Evolutionary conservation across 2,329 filamentous ascomycete species (phyloP).

Genomic region (Colletotrichum costaricense): DNA sequence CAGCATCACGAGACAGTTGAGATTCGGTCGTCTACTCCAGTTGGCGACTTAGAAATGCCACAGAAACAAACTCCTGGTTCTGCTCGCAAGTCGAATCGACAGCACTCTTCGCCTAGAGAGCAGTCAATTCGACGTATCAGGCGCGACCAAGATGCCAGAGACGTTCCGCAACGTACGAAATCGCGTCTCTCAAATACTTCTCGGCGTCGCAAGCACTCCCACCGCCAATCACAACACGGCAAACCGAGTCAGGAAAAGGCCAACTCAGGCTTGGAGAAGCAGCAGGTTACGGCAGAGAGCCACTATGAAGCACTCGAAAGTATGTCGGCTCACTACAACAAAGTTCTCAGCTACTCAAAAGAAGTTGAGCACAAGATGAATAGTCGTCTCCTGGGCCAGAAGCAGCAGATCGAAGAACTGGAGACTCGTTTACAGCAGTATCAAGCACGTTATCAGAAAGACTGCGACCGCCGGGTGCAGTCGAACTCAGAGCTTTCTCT

Average conservation of each 20-base stretch:
- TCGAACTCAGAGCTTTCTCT: neutral
- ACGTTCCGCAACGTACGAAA: neutral
- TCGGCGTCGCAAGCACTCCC: neutral
- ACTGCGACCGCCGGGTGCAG: neutral
- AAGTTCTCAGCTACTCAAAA: constrained; percentile 8
- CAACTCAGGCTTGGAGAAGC: neutral
- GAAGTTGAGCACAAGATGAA: neutral
- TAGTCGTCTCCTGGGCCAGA: neutral
- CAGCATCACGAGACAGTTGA: neutral
- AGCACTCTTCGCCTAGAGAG: neutral
- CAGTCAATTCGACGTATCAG: neutral
- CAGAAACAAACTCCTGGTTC: neutral
- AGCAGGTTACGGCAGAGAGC: neutral
- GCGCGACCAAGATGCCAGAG: neutral
- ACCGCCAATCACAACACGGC: neutral
- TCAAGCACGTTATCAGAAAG: neutral
- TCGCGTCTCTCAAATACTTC: constrained; percentile 13
- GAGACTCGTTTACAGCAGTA: neutral
- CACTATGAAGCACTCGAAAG: constrained; percentile 8
- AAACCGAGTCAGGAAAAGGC: neutral
- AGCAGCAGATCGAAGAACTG: neutral
- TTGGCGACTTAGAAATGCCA: constrained; percentile 22
- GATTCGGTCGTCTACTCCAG: neutral
- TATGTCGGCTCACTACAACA: constrained; percentile 22
- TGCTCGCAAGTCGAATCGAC: neutral